A percentile compares a stretch with the other conserved stretches of the same genome.
Conservation (phyloP, 2,329 filamentous ascomycete species). For the Aureobasidium musti region DNA sequence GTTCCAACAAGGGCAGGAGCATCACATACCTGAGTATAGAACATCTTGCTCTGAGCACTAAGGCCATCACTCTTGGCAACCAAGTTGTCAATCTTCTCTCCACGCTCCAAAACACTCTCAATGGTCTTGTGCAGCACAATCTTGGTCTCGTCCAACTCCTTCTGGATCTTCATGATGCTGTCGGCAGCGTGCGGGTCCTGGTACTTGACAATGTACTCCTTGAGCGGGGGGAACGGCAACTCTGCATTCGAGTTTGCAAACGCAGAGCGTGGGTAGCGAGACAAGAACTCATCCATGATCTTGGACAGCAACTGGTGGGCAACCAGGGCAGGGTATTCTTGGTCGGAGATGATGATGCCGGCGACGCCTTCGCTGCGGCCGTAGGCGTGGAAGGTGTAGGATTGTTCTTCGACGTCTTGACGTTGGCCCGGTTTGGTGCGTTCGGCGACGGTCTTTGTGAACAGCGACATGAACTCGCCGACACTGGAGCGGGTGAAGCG, state of each 20-base stretch:
- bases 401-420: constrained; percentile 82
- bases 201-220: constrained; percentile 75
- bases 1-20: not conserved
- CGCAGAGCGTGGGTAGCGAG: constrained; percentile 68
- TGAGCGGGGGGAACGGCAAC: constrained; percentile 70
- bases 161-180: constrained; percentile 82
- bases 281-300: constrained; percentile 82
- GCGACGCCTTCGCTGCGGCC: constrained; percentile 50
- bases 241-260: constrained; percentile 59
- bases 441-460: constrained; percentile 84
- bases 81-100: constrained; percentile 92
- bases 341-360: constrained; percentile 52
- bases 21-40: constrained; percentile 72
- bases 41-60: constrained; percentile 94
- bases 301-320: constrained; percentile 87
- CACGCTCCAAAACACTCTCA: constrained; percentile 80
- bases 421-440: constrained; percentile 77
- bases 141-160: constrained; percentile 96
- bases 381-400: constrained; percentile 62
- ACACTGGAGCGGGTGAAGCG: constrained; percentile 73
- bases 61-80: constrained; percentile 91
- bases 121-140: constrained; percentile 97
- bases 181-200: constrained; percentile 88
- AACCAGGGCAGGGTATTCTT: constrained; percentile 65
- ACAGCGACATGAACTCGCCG: constrained; percentile 76